These are phyloP conservation scores for Phlebiopsis flavidoalba DNA, from an alignment of 768 basidiomycete species.

Conservation along the genomic window DNA sequence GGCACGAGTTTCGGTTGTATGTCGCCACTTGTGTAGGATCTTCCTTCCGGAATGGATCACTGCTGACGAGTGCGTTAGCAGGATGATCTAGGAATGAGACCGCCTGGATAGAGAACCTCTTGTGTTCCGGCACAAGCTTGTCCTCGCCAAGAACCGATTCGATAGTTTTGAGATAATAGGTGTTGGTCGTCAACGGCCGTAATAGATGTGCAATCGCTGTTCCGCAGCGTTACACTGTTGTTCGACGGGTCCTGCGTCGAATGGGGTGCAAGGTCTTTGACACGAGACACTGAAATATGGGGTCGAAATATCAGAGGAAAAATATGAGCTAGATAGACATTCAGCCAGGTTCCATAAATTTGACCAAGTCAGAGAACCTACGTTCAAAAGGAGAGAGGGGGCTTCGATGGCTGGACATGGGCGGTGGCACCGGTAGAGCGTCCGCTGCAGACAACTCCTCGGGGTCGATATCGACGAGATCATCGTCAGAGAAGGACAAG, in stretches of 20 bases:
- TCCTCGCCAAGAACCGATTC: background rate
- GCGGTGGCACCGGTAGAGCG: background rate
- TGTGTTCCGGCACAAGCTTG: background rate
- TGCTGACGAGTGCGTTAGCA: conserved; percentile 15
- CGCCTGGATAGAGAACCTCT: background rate
- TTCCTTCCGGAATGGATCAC: conserved; percentile 23
- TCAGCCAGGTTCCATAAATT: background rate
- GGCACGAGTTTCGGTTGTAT: conserved; percentile 6
- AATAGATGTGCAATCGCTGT: background rate
- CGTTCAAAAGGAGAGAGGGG: conserved; percentile 2
- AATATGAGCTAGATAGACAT: background rate
- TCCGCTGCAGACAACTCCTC: conserved; percentile 1
- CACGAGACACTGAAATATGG: conserved; percentile 2
- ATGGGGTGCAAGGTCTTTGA: conserved; percentile 3
- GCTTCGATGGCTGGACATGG: background rate
- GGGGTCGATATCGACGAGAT: conserved; percentile 12
- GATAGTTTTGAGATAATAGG: background rate
- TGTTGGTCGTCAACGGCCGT: background rate
- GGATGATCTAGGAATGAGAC: conserved; percentile 1
- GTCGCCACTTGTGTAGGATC: conserved; percentile 10
- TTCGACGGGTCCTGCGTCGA: background rate
- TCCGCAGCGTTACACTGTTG: background rate
- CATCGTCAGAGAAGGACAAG: conserved; percentile 13
- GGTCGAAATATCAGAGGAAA: background rate
- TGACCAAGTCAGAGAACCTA: background rate